These are phyloP conservation scores for Neckera pumila DNA, from an alignment of 225 moss, liverwort and hornwort species.

Conservation along the genomic window DNA sequence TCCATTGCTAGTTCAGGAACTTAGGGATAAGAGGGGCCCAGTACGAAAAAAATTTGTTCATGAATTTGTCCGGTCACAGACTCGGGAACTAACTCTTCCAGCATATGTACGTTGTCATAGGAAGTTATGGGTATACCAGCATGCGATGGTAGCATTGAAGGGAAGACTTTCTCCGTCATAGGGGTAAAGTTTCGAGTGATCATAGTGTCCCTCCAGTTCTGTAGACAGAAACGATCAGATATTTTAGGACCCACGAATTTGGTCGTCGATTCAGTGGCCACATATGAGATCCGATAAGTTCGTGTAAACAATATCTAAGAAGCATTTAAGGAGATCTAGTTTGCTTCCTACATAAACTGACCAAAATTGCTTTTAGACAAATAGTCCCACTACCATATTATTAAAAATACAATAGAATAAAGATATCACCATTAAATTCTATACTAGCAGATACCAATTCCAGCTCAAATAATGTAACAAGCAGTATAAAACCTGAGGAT, in stretches of 20 bases:
- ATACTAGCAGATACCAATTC: neutral
- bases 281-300: neutral
- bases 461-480: neutral
- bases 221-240: neutral
- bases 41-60: neutral
- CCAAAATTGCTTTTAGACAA: neutral
- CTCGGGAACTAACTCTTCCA: neutral
- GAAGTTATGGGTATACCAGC: slow-evolving; percentile 1
- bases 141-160: slow-evolving; percentile 23
- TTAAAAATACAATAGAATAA: neutral
- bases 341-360: neutral
- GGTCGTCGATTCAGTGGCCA: neutral
- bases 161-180: slow-evolving; percentile 29
- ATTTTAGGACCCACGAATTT: neutral
- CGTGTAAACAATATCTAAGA: neutral
- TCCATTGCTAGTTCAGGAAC: neutral
- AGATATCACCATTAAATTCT: neutral
- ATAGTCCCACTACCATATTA: neutral
- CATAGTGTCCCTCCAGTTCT: slow-evolving; percentile 39
- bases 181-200: slow-evolving; percentile 31
- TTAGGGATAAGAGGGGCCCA: neutral
- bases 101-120: neutral
- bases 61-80: neutral
- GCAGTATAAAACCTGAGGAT: neutral
- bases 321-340: neutral